These are phyloP conservation scores for Paecilomyces fulvus DNA, from an alignment of 2,329 filamentous ascomycete species.

Conservation along the genomic window DNA sequence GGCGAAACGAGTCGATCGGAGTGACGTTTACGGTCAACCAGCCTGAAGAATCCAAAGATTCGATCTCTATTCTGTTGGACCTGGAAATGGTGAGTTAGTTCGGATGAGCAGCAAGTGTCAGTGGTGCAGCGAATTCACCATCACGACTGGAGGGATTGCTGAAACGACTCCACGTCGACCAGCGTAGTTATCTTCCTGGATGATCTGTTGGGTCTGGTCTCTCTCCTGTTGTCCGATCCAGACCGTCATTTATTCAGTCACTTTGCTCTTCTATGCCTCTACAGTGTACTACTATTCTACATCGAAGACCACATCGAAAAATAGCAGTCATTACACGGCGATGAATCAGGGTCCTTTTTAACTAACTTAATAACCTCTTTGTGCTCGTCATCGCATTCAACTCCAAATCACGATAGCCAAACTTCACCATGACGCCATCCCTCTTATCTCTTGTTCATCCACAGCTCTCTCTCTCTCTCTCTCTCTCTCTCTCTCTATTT, in stretches of 20 bases:
- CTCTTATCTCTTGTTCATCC: background rate
- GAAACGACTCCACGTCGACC: background rate
- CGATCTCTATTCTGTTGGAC: no score
- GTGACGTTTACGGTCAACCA: no score
- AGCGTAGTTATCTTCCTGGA: background rate
- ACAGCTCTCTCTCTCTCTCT: no score
- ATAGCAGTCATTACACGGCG: background rate
- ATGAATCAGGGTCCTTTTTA: background rate
- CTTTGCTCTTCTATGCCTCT: no score
- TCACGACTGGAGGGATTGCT: background rate
- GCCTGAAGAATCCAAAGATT: no score
- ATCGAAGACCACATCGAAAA: background rate
- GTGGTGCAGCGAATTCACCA: no score
- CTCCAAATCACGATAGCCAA: constrained; percentile 3
- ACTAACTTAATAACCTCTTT: background rate
- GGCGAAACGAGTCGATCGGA: no score
- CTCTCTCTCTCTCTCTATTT: background rate
- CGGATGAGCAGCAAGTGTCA: no score
- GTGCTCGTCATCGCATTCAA: background rate
- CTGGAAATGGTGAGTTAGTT: no score
- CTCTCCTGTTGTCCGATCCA: background rate
- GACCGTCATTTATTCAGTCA: background rate
- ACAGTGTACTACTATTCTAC: background rate
- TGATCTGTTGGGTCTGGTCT: background rate
- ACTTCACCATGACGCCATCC: constrained; percentile 5